These are phyloP conservation scores for Aurantiochytrium sp. DNA, from an alignment of 108 stramenopile genomes.

Conservation along the genomic window DNA sequence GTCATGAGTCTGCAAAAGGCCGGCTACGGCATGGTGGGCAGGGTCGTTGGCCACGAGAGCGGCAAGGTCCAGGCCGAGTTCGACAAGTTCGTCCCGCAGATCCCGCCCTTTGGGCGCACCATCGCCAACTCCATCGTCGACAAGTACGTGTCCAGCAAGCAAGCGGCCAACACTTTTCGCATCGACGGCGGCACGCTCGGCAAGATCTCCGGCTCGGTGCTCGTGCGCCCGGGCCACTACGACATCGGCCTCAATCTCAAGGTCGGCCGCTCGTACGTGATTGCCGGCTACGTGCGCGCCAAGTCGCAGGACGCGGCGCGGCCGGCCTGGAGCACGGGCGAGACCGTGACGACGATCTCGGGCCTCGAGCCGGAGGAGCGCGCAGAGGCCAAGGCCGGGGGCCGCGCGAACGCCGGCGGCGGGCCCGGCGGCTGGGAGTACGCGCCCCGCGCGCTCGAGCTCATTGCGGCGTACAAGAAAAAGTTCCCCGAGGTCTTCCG, in stretches of 20 bases:
- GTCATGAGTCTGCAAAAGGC: conserved; percentile 73
- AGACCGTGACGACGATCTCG: conserved; percentile 49
- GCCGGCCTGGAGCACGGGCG: conserved; percentile 75
- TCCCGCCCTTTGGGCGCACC: conserved; percentile 80
- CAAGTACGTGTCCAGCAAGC: conserved; percentile 68
- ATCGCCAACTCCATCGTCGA: conserved; percentile 74
- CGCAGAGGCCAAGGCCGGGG: not conserved
- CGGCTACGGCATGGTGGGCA: conserved; percentile 61
- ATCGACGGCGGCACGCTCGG: conserved; percentile 73
- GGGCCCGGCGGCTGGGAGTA: conserved; percentile 73
- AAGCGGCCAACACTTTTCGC: conserved; percentile 75
- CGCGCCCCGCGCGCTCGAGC: conserved; percentile 77
- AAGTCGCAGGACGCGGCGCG: conserved; percentile 40
- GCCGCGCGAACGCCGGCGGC: not conserved
- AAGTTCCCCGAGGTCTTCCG: conserved; percentile 83
- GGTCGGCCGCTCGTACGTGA: conserved; percentile 68
- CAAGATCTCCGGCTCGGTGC: conserved; percentile 70
- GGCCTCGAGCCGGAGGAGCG: not conserved
- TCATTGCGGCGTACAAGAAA: conserved; percentile 78
- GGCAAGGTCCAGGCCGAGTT: conserved; percentile 69
- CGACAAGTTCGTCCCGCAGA: conserved; percentile 69
- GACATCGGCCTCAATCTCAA: conserved; percentile 91
- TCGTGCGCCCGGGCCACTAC: conserved; percentile 71
- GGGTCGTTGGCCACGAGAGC: conserved; percentile 44
- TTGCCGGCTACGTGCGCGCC: conserved; percentile 77